These are phyloP conservation scores for Parastagonospora nodorum DNA, from an alignment of 2,329 filamentous ascomycete genomes.

Conservation along the genomic window DNA sequence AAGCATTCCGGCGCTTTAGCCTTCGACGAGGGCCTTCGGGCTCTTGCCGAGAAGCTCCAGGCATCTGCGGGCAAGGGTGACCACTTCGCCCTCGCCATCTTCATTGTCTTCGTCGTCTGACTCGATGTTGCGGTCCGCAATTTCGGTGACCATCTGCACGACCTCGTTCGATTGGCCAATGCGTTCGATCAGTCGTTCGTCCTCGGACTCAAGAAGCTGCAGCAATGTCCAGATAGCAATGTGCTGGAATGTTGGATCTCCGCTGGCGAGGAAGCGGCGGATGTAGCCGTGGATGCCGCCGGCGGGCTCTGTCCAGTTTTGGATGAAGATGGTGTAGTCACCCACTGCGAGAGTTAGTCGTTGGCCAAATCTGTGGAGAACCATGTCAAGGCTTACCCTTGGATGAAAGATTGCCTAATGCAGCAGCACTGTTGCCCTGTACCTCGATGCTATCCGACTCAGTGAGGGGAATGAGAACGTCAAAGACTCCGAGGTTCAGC, in stretches of 20 bases:
- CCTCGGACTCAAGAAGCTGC: slow-evolving; percentile 93
- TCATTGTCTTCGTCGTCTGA: slow-evolving; percentile 85
- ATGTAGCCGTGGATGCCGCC: slow-evolving; percentile 97
- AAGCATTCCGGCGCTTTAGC: slow-evolving; percentile 51
- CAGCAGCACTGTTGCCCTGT: slow-evolving; percentile 96
- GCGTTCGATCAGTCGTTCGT: slow-evolving; percentile 82
- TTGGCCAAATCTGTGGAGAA: slow-evolving; percentile 29
- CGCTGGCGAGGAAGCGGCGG: slow-evolving; percentile 87
- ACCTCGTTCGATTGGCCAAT: slow-evolving; percentile 92
- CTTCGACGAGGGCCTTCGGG: slow-evolving; percentile 82
- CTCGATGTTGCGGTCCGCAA: slow-evolving; percentile 87
- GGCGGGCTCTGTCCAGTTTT: slow-evolving; percentile 89
- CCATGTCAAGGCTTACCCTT: slow-evolving; percentile 68
- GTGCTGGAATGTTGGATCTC: slow-evolving; percentile 97
- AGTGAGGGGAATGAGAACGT: slow-evolving; percentile 92
- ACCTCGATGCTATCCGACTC: slow-evolving; percentile 97
- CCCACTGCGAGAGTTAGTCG: slow-evolving; percentile 65
- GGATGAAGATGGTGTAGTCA: slow-evolving; percentile 94
- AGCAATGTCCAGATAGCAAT: slow-evolving; percentile 98
- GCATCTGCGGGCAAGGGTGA: slow-evolving; percentile 86
- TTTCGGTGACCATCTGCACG: slow-evolving; percentile 87
- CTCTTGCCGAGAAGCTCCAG: slow-evolving; percentile 82
- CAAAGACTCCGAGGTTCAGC: slow-evolving; percentile 90
- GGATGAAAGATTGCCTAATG: slow-evolving; percentile 91
- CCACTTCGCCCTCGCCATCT: slow-evolving; percentile 90